Evolutionary conservation across 2,329 filamentous ascomycete species (phyloP).

Genomic region (Nectriaceae sp.): DNA sequence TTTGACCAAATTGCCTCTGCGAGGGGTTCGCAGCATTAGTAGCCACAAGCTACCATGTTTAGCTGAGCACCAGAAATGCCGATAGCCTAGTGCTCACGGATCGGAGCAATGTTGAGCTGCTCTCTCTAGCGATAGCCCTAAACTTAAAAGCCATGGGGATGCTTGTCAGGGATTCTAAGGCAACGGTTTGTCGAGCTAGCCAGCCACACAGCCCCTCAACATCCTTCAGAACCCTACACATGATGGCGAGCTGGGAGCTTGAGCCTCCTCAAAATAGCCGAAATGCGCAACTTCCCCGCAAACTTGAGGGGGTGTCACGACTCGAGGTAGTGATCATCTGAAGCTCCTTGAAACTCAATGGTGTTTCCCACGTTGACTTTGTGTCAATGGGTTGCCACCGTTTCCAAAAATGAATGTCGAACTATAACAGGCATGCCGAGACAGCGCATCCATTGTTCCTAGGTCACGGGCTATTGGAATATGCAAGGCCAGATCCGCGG

Average conservation of each 20-base stretch:
- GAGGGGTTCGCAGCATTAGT: no score
- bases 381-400: no score
- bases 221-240: not conserved
- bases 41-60: not conserved
- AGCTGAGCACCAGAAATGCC: constrained; percentile 5
- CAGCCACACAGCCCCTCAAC: not conserved
- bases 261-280: not conserved
- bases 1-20: no score
- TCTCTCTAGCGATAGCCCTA: constrained; percentile 24
- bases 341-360: no score
- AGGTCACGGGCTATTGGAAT: no score
- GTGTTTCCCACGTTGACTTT: no score
- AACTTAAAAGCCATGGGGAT: constrained; percentile 21
- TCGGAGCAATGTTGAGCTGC: constrained; percentile 23
- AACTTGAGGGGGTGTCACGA: no score
- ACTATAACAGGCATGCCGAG: no score
- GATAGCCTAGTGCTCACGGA: constrained; percentile 23
- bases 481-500: constrained; percentile 15
- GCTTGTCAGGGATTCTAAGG: constrained; percentile 16
- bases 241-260: not conserved
- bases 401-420: no score
- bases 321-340: no score
- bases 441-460: no score
- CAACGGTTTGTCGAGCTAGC: not conserved
- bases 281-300: not conserved